A percentile compares a stretch with the other conserved stretches of the same genome.
Conservation (phyloP, 73 alveolate species). For the Paramecium caudatum region DNA sequence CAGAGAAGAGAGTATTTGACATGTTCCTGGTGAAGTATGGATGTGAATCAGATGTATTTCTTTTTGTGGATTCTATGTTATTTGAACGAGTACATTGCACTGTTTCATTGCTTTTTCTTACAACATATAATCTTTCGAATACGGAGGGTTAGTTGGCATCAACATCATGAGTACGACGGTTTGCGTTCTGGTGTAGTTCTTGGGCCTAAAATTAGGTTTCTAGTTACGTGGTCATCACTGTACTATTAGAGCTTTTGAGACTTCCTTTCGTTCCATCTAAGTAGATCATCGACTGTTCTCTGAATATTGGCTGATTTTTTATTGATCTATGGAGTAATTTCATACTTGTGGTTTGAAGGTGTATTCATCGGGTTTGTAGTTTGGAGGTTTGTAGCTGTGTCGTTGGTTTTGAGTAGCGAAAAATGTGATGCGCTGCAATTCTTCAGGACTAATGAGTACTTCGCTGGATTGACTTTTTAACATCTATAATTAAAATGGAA, state of each 20-base stretch:
- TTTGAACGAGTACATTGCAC: background rate
- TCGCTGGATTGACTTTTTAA: constrained; percentile 60
- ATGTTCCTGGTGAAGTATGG: constrained; percentile 59
- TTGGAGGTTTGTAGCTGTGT: constrained; percentile 11
- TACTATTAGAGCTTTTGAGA: background rate
- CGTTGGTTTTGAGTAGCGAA: constrained; percentile 48
- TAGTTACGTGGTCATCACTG: constrained; percentile 9
- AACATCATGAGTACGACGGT: background rate
- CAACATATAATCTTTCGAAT: constrained; percentile 59
- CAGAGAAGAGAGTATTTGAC: background rate
- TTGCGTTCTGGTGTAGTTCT: constrained; percentile 25
- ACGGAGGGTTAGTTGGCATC: constrained; percentile 36
- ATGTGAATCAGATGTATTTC: constrained; percentile 56
- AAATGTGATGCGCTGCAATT: constrained; percentile 35
- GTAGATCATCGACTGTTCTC: constrained; percentile 64
- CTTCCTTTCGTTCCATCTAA: constrained; percentile 66
- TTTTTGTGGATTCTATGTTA: constrained; percentile 32
- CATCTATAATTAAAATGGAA: constrained; percentile 40
- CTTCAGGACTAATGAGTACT: constrained; percentile 41
- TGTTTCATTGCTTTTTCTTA: constrained; percentile 62
- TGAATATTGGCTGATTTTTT: constrained; percentile 36
- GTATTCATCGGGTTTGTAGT: background rate
- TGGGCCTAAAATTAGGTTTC: background rate
- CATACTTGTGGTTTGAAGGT: constrained; percentile 37
- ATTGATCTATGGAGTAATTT: background rate